phyloP scores from a whole-genome alignment of 192 early-diverging fungal species.

The Linnemannia zychae region DNA sequence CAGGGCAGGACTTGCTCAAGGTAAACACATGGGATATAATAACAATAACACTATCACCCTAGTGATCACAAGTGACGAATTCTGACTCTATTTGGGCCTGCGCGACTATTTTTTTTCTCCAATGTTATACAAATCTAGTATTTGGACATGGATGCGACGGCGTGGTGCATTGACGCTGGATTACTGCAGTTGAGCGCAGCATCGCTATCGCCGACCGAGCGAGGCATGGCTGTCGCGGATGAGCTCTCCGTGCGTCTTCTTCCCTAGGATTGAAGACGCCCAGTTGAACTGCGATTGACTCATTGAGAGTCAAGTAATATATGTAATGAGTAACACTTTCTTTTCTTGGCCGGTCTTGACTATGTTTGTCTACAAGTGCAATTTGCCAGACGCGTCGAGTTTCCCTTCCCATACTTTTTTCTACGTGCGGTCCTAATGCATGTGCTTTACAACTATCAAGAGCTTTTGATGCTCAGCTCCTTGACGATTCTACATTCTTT shows the following conservation, averaged over 20 bases:
- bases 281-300: not conserved
- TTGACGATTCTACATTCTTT: too few species aligned
- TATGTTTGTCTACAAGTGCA: not conserved
- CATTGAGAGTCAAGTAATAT: not conserved
- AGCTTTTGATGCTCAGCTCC: too few species aligned
- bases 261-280: not conserved
- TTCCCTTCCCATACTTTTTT: not conserved
- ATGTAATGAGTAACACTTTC: not conserved
- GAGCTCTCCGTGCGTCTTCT: conserved; percentile 59
- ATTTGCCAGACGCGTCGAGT: not conserved
- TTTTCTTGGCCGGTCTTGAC: not conserved
- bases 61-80: conserved; percentile 21
- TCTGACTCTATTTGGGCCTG: conserved; percentile 19
- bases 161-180: conserved; percentile 22
- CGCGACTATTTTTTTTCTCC: not conserved
- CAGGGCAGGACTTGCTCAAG: conserved; percentile 52
- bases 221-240: conserved; percentile 65
- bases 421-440: too few species aligned
- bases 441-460: too few species aligned
- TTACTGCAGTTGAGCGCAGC: conserved; percentile 20
- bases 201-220: conserved; percentile 63
- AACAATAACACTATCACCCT: conserved; percentile 7
- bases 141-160: conserved; percentile 14
- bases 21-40: too few species aligned
- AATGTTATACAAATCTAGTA: conserved; percentile 9